A percentile compares a stretch with the other conserved stretches of the same genome.
phyloP scores from a whole-genome alignment of 495 filamentous ascomycete genomes.

The Collariella sp. region DNA sequence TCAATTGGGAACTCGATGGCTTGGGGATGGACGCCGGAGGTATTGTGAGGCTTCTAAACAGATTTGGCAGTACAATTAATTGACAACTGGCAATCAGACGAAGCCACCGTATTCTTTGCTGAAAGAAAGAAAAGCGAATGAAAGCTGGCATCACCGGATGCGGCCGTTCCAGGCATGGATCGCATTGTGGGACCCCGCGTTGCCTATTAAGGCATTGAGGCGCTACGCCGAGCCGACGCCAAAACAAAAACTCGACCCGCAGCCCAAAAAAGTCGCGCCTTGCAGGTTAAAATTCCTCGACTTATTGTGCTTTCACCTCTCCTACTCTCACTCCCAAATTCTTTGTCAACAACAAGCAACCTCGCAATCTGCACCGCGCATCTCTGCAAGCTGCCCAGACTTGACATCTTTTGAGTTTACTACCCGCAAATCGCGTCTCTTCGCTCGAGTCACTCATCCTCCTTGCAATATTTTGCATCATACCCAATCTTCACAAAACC shows the following conservation, averaged over 20 bases:
- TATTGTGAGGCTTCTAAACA: not conserved
- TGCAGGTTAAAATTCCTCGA: constrained; percentile 11
- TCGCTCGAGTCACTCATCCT: not conserved
- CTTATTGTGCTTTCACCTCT: constrained; percentile 6
- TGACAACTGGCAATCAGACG: too few species aligned
- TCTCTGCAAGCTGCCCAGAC: not conserved
- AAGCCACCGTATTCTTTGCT: not conserved
- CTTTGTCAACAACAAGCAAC: constrained; percentile 1
- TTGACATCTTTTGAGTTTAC: not conserved
- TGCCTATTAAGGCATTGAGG: constrained; percentile 4
- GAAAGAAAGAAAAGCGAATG: too few species aligned
- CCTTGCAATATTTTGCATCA: constrained; percentile 1
- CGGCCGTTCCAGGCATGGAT: too few species aligned
- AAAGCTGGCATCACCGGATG: constrained; percentile 11
- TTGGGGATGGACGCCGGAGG: not conserved
- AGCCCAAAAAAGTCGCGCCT: constrained; percentile 11
- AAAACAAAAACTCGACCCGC: constrained; percentile 8
- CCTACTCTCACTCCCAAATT: constrained; percentile 4
- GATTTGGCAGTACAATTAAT: not conserved
- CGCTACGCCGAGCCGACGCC: not conserved
- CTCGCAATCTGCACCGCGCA: not conserved
- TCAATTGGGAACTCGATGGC: not conserved
- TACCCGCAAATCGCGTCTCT: not conserved
- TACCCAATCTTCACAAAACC: constrained; percentile 6
- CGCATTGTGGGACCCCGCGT: constrained; percentile 13